phyloP scores from a whole-genome alignment of 2,329 filamentous ascomycete species.

The Diaporthe sp. region DNA sequence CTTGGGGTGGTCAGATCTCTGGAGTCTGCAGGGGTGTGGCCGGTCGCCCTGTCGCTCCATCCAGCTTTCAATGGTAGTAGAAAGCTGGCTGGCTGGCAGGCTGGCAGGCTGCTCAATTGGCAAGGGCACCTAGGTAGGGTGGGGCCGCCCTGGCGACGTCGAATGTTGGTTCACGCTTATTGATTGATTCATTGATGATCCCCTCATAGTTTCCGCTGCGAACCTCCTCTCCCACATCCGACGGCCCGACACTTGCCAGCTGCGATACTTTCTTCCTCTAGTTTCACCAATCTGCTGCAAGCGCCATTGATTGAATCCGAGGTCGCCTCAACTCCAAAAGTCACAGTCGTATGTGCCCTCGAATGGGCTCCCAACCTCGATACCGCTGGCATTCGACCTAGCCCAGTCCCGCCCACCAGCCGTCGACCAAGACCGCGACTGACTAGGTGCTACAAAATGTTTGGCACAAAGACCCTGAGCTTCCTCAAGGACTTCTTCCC shows the following conservation, averaged over 20 bases:
- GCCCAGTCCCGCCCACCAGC: too few relatives aligned
- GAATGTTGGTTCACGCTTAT: background rate
- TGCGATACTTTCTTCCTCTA: background rate
- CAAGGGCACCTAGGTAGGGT: background rate
- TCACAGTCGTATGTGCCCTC: conserved; percentile 2
- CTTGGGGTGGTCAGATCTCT: background rate
- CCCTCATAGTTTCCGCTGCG: background rate
- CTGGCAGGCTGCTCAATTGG: too few relatives aligned
- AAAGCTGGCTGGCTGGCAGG: background rate
- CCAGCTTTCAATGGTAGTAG: background rate
- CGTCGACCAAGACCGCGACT: conserved; percentile 33
- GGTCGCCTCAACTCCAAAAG: background rate
- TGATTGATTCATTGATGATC: background rate
- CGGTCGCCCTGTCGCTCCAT: background rate
- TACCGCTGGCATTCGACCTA: background rate
- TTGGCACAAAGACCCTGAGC: conserved; percentile 48
- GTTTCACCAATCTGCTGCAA: background rate
- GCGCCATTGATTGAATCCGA: background rate
- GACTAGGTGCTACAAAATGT: conserved; percentile 39
- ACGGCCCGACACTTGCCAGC: background rate
- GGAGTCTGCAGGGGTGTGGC: background rate
- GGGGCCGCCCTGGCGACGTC: background rate
- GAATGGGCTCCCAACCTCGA: background rate
- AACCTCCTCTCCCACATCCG: background rate
- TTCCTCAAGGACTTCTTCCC: conserved; percentile 54